phyloP scores from a whole-genome alignment of 257 asterid genomes.

The Petunia secreta region DNA sequence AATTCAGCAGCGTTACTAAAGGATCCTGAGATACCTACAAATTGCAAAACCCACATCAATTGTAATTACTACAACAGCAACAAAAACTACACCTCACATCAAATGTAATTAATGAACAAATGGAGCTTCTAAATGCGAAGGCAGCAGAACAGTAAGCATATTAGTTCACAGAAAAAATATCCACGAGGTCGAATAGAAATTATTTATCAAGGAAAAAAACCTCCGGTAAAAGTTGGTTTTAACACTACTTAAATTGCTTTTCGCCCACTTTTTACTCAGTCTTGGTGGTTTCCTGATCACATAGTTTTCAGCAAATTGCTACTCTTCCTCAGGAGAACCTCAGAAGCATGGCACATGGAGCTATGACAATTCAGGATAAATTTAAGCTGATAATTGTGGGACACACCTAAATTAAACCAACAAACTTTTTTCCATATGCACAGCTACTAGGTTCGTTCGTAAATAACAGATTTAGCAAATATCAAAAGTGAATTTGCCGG shows the following conservation, averaged over 20 bases:
- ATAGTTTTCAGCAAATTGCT: neutral
- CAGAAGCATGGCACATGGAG: neutral
- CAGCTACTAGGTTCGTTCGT: neutral
- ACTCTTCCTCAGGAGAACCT: neutral
- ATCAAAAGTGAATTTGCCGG: neutral
- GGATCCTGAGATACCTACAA: conserved; percentile 44
- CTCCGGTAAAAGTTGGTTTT: neutral
- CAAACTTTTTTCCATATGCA: neutral
- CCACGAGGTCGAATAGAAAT: neutral
- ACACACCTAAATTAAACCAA: neutral
- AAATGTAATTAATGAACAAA: neutral
- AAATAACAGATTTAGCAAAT: neutral
- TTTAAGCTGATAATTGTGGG: conserved; percentile 8
- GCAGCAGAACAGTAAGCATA: neutral
- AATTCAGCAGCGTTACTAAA: conserved; percentile 35
- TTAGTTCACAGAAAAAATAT: neutral
- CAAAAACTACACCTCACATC: neutral
- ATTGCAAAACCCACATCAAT: neutral
- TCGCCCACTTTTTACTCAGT: neutral
- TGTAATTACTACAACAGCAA: neutral
- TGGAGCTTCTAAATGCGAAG: neutral
- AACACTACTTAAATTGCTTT: neutral
- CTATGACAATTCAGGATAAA: neutral
- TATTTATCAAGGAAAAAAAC: neutral
- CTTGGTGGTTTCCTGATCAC: conserved; percentile 8